phyloP scores from a whole-genome alignment of 805 yeast genomes.

The Saccharomycopsis sp. region DNA sequence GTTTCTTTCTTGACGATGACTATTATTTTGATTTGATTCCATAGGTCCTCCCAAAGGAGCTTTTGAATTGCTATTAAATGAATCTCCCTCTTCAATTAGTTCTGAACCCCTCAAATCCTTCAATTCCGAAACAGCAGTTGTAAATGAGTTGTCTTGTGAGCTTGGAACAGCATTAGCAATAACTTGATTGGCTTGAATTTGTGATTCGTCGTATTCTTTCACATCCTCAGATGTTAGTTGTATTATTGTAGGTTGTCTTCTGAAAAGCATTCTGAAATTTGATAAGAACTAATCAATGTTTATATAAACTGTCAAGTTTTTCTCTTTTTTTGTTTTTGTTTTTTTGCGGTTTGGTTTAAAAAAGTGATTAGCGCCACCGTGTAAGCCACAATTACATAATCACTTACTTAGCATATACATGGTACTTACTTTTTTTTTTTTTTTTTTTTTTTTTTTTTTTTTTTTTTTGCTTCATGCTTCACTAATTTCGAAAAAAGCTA shows the following conservation, averaged over 20 bases:
- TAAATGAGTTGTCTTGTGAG: no score
- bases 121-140: neutral
- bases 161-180: no score
- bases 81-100: no score
- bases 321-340: neutral
- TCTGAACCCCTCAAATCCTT: neutral
- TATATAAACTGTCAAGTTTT: no score
- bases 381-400: neutral
- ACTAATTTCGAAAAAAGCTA: no score
- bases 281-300: no score
- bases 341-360: neutral
- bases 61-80: no score
- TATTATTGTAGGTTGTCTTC: constrained; percentile 66
- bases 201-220: constrained; percentile 26
- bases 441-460: neutral
- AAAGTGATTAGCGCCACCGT: neutral
- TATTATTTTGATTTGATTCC: no score
- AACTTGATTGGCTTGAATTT: constrained; percentile 35
- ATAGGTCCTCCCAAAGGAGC: no score
- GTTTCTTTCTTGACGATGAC: no score
- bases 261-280: constrained; percentile 41
- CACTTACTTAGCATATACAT: neutral
- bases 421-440: neutral
- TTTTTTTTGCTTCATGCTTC: neutral
- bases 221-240: constrained; percentile 65